Evolutionary conservation across 306 rosid genomes (phyloP).

Genomic region (Abrus pulchellus): DNA sequence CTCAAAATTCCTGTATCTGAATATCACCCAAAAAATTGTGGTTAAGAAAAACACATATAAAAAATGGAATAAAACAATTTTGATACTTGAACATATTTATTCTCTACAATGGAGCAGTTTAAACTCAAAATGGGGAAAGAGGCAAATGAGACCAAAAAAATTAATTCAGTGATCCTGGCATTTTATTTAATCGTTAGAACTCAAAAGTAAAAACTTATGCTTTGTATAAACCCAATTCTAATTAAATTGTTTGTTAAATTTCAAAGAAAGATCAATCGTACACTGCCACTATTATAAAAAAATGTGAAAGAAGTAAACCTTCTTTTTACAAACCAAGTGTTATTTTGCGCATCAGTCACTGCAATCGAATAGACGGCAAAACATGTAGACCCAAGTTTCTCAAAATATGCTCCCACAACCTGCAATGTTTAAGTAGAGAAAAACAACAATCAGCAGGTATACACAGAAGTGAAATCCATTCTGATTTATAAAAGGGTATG

Average conservation of each 20-base stretch:
- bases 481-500: conserved; percentile 20
- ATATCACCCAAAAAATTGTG: conserved; percentile 36
- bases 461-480: conserved; percentile 26
- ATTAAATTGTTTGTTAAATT: conserved; percentile 20
- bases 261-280: conserved; percentile 15
- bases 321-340: conserved; percentile 96
- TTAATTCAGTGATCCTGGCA: conserved; percentile 11
- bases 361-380: conserved; percentile 97
- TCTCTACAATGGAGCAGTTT: conserved; percentile 29
- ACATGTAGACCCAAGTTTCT: conserved; percentile 85
- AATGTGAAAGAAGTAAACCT: conserved; percentile 66
- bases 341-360: conserved; percentile 82
- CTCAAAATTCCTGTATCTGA: conserved; percentile 96
- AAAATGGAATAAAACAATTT: conserved; percentile 13
- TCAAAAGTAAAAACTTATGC: background rate
- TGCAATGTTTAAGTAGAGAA: conserved; percentile 55
- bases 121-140: conserved; percentile 43
- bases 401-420: conserved; percentile 98
- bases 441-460: conserved; percentile 41
- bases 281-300: conserved; percentile 27
- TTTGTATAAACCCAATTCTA: conserved; percentile 30
- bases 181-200: conserved; percentile 37
- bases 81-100: conserved; percentile 32
- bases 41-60: conserved; percentile 33
- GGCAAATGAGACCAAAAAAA: conserved; percentile 20